These are phyloP conservation scores for Rhipidocladum racemiflorum DNA, from an alignment of 176 grass and related monocot species.

Conservation along the genomic window DNA sequence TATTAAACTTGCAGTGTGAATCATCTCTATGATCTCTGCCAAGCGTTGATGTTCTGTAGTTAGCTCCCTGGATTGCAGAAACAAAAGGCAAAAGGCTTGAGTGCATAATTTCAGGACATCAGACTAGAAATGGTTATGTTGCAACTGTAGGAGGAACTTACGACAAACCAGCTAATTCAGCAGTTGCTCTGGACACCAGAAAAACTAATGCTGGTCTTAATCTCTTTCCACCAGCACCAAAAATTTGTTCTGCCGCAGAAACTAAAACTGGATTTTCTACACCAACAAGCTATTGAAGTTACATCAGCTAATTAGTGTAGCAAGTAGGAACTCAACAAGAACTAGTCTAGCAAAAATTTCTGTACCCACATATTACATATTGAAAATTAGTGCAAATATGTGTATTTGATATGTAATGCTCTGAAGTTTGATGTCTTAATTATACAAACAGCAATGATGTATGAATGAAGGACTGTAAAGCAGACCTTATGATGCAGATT, in stretches of 20 bases:
- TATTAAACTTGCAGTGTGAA: slow-evolving; percentile 97
- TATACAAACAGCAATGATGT: neutral
- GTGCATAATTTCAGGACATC: neutral
- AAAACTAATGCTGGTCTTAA: slow-evolving; percentile 94
- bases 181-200: slow-evolving; percentile 88
- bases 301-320: slow-evolving; percentile 29
- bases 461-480: neutral
- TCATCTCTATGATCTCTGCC: slow-evolving; percentile 99
- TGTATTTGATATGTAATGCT: neutral
- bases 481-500: neutral
- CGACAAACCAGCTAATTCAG: slow-evolving; percentile 67
- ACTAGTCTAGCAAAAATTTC: neutral
- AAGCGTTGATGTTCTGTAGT: slow-evolving; percentile 74
- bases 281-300: slow-evolving; percentile 69
- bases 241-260: slow-evolving; percentile 90
- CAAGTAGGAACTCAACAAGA: slow-evolving; percentile 4
- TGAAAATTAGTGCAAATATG: neutral
- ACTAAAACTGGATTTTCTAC: slow-evolving; percentile 94
- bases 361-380: neutral
- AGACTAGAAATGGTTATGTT: neutral
- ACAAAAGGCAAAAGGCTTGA: slow-evolving; percentile 24
- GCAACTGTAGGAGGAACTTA: slow-evolving; percentile 40
- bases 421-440: neutral
- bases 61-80: slow-evolving; percentile 58
- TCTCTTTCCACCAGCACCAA: slow-evolving; percentile 94